phyloP scores from a whole-genome alignment of 2,329 filamentous ascomycete species.

The Fusarium gaditjirri region DNA sequence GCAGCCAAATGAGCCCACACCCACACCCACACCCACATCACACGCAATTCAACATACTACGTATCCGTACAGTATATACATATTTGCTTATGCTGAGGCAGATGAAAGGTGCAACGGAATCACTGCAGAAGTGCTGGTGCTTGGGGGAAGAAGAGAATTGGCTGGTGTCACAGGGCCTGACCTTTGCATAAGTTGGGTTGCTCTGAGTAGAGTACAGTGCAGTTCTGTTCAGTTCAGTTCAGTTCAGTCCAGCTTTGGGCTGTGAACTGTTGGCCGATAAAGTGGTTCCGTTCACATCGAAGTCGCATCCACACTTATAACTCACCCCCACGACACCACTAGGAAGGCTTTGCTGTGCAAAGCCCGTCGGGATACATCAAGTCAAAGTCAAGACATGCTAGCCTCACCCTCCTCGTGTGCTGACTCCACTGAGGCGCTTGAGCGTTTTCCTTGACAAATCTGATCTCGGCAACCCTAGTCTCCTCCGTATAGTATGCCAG shows the following conservation, averaged over 20 bases:
- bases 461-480: conserved; percentile 30
- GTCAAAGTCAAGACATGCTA: conserved; percentile 4
- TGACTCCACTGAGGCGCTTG: conserved; percentile 36
- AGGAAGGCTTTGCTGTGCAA: conserved; percentile 19
- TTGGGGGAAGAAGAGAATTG: conserved; percentile 5
- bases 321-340: conserved; percentile 30
- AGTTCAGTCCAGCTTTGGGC: background rate
- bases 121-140: conserved; percentile 12
- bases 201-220: background rate
- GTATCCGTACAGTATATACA: background rate
- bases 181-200: background rate
- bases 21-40: conserved; percentile 22
- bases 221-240: background rate
- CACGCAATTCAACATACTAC: conserved; percentile 3
- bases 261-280: conserved; percentile 20
- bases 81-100: background rate
- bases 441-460: conserved; percentile 42
- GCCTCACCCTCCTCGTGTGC: conserved; percentile 19
- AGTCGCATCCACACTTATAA: background rate
- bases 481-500: conserved; percentile 3
- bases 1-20: conserved; percentile 17
- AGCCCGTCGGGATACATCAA: conserved; percentile 13
- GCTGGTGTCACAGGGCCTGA: conserved; percentile 17
- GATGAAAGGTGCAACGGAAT: conserved; percentile 7
- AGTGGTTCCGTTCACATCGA: conserved; percentile 20